These are phyloP conservation scores for Bipolaris bicolor DNA, from an alignment of 2,329 filamentous ascomycete species.

Conservation along the genomic window DNA sequence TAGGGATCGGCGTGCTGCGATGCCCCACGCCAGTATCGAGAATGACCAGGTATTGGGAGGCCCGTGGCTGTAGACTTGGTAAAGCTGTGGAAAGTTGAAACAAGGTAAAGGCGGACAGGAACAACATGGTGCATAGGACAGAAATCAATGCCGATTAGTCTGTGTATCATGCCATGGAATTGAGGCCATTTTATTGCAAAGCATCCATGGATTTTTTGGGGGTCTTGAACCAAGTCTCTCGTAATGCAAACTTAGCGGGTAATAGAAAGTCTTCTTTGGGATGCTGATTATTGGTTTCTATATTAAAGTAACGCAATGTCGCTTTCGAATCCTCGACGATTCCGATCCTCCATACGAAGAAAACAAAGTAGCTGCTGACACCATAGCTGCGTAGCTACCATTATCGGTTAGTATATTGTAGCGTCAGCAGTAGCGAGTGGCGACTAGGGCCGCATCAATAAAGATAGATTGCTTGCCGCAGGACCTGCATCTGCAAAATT, in stretches of 20 bases:
- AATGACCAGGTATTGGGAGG: constrained; percentile 8
- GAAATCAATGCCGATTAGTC: background rate
- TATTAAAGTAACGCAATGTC: background rate
- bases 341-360: background rate
- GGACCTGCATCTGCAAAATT: background rate
- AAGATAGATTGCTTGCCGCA: constrained; percentile 5
- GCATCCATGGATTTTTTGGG: background rate
- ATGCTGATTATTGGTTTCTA: background rate
- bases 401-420: background rate
- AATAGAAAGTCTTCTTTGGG: background rate
- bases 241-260: background rate
- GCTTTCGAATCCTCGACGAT: background rate
- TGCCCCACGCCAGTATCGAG: constrained; percentile 24
- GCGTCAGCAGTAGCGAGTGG: background rate
- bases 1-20: constrained; percentile 16
- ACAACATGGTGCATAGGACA: background rate
- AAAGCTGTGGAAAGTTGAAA: constrained; percentile 4
- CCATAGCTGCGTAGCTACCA: background rate
- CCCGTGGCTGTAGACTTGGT: background rate
- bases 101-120: constrained; percentile 8
- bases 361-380: background rate
- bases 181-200: background rate
- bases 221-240: background rate
- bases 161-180: background rate
- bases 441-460: background rate